Base-by-base conservation (phyloP, 805 yeast genomes). In the Lipomyces sp. region DNA sequence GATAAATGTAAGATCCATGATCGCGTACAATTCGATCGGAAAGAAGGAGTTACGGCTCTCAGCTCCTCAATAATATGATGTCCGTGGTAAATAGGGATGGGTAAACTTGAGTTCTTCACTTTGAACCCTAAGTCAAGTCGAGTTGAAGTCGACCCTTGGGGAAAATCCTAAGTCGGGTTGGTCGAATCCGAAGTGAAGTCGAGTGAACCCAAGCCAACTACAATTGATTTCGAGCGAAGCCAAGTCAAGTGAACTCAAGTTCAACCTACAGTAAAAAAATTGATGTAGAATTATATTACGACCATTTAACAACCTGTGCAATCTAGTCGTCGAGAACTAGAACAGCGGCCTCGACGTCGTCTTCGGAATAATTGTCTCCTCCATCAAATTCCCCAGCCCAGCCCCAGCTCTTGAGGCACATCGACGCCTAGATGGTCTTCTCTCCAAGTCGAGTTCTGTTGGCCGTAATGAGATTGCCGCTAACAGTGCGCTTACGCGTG, bases 321-420 rank as follows among this genome's bases (percentile, higher is more conserved):
- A 24, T 51, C 33, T 51, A 51, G 32, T 51, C 33, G 54, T 50
- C 30, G 54, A 50, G 54, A 18, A 48, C 45, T 13, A 39, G 45
- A 13, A 13, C 54, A 24, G 33, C 33, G 7, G 54, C 54, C 54
- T 50, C 54, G 54, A 50, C 53, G n/a, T 18, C 24, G 54, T 50
- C 45, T n/a, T 39, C n/a, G 18, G 45, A 39, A 39, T 39, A 50
- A 50, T 50, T 50, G 24, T 24, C 54, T 50, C 33, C 54, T 1
- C 24, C 33, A 50, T 50, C 32, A 50, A 18, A 30, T 50, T 15
- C 54, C 18, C 54, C 10, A 18, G 33, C 33, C 54, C 54, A 50
- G 54, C 54, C 33, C 54, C 53, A 50, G 54, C 33, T 50, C 54
- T 50, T 50, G 32, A 18, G 54, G 6, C 54, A 50, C 33, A 50